A percentile compares a stretch with the other conserved stretches of the same genome.
These are phyloP conservation scores for Tolypocladium cylindrosporum DNA, from an alignment of 2,329 filamentous ascomycete genomes.

Conservation along the genomic window DNA sequence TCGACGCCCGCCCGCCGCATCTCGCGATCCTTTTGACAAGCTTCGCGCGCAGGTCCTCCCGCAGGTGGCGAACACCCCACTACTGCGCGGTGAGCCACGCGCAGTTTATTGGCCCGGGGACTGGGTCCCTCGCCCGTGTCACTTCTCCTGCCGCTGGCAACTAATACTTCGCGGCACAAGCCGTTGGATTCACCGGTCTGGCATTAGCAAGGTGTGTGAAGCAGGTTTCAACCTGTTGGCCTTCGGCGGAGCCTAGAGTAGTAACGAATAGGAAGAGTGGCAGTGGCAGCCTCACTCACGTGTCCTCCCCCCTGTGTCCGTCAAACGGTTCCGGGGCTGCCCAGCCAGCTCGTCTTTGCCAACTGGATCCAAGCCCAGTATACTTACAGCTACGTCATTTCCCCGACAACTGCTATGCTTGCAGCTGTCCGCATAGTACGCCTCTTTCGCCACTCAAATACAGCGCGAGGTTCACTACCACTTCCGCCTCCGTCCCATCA, in stretches of 20 bases:
- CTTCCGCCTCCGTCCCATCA: too few species aligned
- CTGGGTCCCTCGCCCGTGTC: neutral
- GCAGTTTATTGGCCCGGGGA: neutral
- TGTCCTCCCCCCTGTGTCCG: too few species aligned
- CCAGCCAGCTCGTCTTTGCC: neutral
- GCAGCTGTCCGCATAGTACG: neutral
- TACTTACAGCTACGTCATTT: neutral
- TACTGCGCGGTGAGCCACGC: neutral
- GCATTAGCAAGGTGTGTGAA: neutral
- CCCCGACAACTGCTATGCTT: neutral
- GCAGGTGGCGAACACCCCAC: neutral
- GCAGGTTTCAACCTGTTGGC: neutral
- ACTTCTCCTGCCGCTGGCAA: neutral
- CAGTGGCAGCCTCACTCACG: too few species aligned
- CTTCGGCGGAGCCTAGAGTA: neutral
- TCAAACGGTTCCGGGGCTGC: neutral
- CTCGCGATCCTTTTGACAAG: neutral
- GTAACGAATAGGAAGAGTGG: too few species aligned
- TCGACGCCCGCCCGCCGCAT: neutral
- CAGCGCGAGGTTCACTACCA: neutral
- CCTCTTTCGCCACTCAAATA: neutral
- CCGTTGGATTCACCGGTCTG: neutral
- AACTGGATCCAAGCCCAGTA: too few species aligned
- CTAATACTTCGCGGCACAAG: neutral
- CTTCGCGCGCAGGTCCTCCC: neutral